Conservation (phyloP, 306 rosid species). For the Fragaria ananassa region DNA sequence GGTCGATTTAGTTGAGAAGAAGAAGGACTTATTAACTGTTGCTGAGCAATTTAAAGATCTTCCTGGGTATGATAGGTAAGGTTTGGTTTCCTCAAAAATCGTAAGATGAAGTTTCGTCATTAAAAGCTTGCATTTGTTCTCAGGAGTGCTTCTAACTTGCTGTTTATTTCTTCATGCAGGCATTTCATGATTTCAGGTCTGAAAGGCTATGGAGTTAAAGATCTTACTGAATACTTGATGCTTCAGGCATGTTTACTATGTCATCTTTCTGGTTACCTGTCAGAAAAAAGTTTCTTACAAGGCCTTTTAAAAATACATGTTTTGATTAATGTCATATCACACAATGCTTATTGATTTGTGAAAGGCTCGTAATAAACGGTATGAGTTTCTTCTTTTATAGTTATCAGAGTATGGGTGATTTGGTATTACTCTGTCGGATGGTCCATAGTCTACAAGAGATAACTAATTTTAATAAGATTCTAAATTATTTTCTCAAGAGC, state of each 20-base stretch:
- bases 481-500: not conserved
- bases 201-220: slow-evolving; percentile 85
- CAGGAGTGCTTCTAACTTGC: slow-evolving; percentile 27
- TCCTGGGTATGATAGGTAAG: slow-evolving; percentile 86
- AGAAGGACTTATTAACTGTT: slow-evolving; percentile 77
- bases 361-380: not conserved
- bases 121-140: slow-evolving; percentile 17
- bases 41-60: slow-evolving; percentile 82
- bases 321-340: not conserved
- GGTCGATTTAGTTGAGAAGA: slow-evolving; percentile 88
- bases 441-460: not conserved
- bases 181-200: slow-evolving; percentile 90
- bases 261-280: slow-evolving; percentile 2
- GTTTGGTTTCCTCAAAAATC: slow-evolving; percentile 19
- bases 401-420: not conserved
- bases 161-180: slow-evolving; percentile 44
- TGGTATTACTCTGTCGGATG: not conserved
- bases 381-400: not conserved
- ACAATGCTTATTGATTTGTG: not conserved
- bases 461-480: not conserved
- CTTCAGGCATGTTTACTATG: slow-evolving; percentile 69
- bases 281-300: not conserved
- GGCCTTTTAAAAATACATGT: slow-evolving; percentile 10
- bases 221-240: slow-evolving; percentile 65
- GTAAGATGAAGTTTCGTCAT: slow-evolving; percentile 5